Base-by-base conservation (phyloP, 2,329 filamentous ascomycete genomes). In the Didymella lethalis region DNA sequence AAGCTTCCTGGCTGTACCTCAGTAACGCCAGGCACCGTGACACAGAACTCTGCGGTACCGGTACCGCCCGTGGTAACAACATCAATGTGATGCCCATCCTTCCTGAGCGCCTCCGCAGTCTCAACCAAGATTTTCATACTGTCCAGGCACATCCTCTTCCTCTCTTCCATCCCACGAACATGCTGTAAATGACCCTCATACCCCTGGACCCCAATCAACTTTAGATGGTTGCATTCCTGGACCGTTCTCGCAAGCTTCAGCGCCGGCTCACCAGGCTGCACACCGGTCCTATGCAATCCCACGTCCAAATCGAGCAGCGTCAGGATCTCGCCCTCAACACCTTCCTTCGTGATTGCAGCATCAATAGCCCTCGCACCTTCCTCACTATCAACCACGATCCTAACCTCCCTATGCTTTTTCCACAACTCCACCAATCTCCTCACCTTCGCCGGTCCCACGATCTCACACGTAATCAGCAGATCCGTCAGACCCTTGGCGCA, bases 131-230 rank as follows among this genome's bases (percentile, higher is more conserved):
- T 79, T 25, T 59, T 62, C 82, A 84, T 83, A 0, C 80, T 80
- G 57, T 77, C 78, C 5, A 82, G 71, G 65, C 82, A 84, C 57
- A 75, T 67, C 14, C 46, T 65, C 63, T 75, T 78, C 23, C 83
- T 74, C 57, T 80, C 79, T 7, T 78, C 78, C 1, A 64, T 60
- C 32, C 76, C 74, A 62, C 83, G 82, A 12, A 84, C 62, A 71
- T 85, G 83, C 72, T 85, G 83, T 40, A 84, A 61, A 69, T 85
- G 83, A 1, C 83, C 83, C 64, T 85, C 83, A 57, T 85, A 85
- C 0, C 83, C 83, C 62, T 84, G 82, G 0, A 84, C 77, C 1
- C 83, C 83, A 40, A 84, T 79, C 59, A 85, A 61, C 8, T 73
- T 72, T 46, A 85, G 63, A 57, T 80, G 72, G 55, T 71, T 67